Percentiles rank a stretch among this genome's conserved stretches.
phyloP scores from a whole-genome alignment of 495 filamentous ascomycete species.

The Staphylotrichum longicolle region DNA sequence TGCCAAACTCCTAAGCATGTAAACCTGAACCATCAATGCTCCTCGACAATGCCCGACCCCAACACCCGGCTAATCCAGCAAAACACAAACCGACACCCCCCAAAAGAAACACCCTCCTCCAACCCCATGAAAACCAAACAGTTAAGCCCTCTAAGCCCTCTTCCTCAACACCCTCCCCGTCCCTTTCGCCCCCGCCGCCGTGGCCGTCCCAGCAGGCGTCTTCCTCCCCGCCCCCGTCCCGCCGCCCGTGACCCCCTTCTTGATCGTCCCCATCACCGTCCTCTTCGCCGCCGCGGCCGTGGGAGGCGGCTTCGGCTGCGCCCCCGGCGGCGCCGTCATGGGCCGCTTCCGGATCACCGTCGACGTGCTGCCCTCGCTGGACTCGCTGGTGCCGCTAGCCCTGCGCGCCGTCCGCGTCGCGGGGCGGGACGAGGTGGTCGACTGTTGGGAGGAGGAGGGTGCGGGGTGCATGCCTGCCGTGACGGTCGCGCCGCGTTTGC shows the following conservation, averaged over 20 bases:
- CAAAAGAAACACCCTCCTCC: no score
- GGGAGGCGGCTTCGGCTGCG: conserved; percentile 10
- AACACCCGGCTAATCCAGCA: no score
- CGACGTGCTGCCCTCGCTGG: conserved; percentile 48
- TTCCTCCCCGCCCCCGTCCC: conserved; percentile 40
- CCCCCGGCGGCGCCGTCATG: conserved; percentile 35
- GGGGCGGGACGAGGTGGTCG: conserved; percentile 23
- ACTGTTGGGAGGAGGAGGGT: not conserved
- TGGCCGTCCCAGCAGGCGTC: conserved; percentile 35
- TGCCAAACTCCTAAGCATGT: no score
- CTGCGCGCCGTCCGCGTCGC: conserved; percentile 45
- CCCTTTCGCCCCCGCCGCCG: conserved; percentile 26
- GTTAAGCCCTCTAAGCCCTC: conserved; percentile 32
- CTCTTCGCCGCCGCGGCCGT: conserved; percentile 35
- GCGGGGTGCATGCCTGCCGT: conserved; percentile 14
- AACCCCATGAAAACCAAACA: no score
- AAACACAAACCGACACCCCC: no score
- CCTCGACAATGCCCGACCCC: not conserved
- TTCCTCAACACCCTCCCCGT: conserved; percentile 51
- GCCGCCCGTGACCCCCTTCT: conserved; percentile 36
- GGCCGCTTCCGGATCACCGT: conserved; percentile 48
- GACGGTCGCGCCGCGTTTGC: conserved; percentile 35
- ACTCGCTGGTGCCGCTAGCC: conserved; percentile 47
- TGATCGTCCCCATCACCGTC: conserved; percentile 45
- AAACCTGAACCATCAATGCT: no score